Conservation (phyloP, 2,329 filamentous ascomycete genomes). For the Diaporthe eres region DNA sequence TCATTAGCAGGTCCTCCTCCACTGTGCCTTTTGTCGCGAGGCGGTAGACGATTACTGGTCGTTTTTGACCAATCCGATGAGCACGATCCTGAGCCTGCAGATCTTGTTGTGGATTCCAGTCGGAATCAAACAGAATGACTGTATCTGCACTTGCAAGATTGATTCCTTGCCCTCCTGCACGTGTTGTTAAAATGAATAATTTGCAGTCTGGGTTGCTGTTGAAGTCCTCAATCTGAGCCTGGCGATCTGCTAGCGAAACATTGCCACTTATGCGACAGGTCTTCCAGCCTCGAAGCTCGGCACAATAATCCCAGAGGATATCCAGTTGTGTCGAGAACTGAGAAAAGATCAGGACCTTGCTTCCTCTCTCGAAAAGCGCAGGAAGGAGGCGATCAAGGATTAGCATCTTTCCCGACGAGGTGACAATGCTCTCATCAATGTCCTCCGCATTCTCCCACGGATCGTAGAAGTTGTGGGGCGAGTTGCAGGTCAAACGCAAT, state of each 20-base stretch:
- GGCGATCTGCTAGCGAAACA: conserved; percentile 81
- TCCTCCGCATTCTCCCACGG: conserved; percentile 77
- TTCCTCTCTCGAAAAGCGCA: conserved; percentile 77
- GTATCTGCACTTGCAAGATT: conserved; percentile 94
- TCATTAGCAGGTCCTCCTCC: conserved; percentile 87
- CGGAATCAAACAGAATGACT: conserved; percentile 87
- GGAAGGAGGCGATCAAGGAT: conserved; percentile 90
- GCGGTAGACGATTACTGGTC: conserved; percentile 92
- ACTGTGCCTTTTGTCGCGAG: conserved; percentile 94
- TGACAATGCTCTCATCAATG: conserved; percentile 86
- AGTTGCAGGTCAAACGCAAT: conserved; percentile 91
- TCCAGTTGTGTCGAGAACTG: conserved; percentile 97
- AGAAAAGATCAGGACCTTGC: conserved; percentile 96
- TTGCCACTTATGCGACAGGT: conserved; percentile 92
- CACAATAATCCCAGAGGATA: conserved; percentile 89
- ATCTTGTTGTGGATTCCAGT: conserved; percentile 98
- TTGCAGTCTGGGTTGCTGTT: conserved; percentile 76
- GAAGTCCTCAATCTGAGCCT: conserved; percentile 80
- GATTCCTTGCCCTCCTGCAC: conserved; percentile 95
- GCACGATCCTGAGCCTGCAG: conserved; percentile 96
- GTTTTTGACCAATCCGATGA: conserved; percentile 93
- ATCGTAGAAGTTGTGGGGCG: conserved; percentile 96
- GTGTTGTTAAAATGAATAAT: conserved; percentile 89
- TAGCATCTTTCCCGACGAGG: conserved; percentile 94
- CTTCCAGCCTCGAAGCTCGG: conserved; percentile 81